Percentiles rank a stretch among this genome's conserved stretches.
Conservation (phyloP, 1,284 basidiomycete genomes). For the Leccinum olivaceoglutinosum region DNA sequence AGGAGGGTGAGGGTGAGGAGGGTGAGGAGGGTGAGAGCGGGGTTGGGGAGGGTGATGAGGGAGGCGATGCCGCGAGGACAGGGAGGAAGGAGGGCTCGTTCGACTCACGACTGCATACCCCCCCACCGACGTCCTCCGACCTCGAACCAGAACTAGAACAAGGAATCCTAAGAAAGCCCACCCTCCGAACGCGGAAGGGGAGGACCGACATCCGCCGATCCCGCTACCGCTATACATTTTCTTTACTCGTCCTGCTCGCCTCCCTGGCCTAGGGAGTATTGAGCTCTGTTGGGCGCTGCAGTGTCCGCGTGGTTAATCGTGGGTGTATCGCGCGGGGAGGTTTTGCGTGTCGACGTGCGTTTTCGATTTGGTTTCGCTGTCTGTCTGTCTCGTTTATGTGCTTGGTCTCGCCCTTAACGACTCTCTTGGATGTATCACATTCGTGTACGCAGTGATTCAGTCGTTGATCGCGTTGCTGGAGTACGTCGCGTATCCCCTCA, state of each 20-base stretch:
- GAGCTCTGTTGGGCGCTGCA: conserved; percentile 67
- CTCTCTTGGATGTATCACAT: conserved; percentile 70
- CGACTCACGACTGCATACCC: not conserved
- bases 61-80: not conserved
- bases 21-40: not conserved
- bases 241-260: conserved; percentile 58
- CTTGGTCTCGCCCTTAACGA: not conserved
- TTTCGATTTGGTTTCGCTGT: not conserved
- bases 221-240: conserved; percentile 45
- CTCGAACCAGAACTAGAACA: not conserved
- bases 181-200: not conserved
- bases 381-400: not conserved
- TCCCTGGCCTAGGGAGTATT: conserved; percentile 54
- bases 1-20: too few relatives aligned
- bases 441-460: conserved; percentile 68
- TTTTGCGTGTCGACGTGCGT: conserved; percentile 81
- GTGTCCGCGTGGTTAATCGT: conserved; percentile 68
- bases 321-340: conserved; percentile 62
- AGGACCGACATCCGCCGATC: conserved; percentile 49
- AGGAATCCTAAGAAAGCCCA: not conserved
- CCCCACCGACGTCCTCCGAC: not conserved
- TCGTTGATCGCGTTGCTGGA: conserved; percentile 64
- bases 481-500: conserved; percentile 30
- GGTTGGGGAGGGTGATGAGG: too few relatives aligned
- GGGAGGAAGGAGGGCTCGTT: not conserved